phyloP scores from a whole-genome alignment of 805 yeast genomes.

The Barnettozyma salicaria region DNA sequence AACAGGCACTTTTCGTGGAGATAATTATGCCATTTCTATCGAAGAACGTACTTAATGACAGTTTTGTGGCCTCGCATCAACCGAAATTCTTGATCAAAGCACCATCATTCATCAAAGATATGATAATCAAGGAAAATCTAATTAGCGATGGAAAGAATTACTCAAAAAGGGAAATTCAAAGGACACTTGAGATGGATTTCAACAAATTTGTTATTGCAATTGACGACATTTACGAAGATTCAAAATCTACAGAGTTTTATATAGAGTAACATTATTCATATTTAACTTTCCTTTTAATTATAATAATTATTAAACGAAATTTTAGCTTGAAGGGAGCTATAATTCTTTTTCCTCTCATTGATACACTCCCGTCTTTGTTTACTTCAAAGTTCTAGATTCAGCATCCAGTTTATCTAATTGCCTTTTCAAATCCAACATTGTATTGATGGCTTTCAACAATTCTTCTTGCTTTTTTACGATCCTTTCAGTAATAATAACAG shows the following conservation, averaged over 20 bases:
- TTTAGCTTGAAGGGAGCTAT: too few species aligned
- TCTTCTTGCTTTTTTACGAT: slow-evolving; percentile 75
- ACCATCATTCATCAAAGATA: slow-evolving; percentile 14
- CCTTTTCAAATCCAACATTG: slow-evolving; percentile 75
- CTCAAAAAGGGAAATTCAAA: neutral
- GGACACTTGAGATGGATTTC: neutral
- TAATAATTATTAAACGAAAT: too few species aligned
- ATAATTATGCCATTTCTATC: slow-evolving; percentile 13
- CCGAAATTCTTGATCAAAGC: slow-evolving; percentile 15
- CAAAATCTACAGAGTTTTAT: neutral
- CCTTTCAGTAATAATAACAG: slow-evolving; percentile 79
- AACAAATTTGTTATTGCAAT: slow-evolving; percentile 1
- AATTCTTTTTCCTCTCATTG: neutral
- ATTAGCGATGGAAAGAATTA: slow-evolving; percentile 6
- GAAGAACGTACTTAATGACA: slow-evolving; percentile 9
- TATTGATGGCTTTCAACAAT: slow-evolving; percentile 59
- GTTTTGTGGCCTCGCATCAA: slow-evolving; percentile 2
- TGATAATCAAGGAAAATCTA: slow-evolving; percentile 16
- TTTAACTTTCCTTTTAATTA: too few species aligned
- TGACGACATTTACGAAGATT: slow-evolving; percentile 8
- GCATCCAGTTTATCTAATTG: slow-evolving; percentile 84
- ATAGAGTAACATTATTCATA: neutral
- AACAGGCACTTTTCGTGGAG: slow-evolving; percentile 9
- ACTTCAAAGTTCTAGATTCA: slow-evolving; percentile 49
- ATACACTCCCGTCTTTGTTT: slow-evolving; percentile 12